These are phyloP conservation scores for Talaromyces liani DNA, from an alignment of 495 filamentous ascomycete species.

Conservation along the genomic window DNA sequence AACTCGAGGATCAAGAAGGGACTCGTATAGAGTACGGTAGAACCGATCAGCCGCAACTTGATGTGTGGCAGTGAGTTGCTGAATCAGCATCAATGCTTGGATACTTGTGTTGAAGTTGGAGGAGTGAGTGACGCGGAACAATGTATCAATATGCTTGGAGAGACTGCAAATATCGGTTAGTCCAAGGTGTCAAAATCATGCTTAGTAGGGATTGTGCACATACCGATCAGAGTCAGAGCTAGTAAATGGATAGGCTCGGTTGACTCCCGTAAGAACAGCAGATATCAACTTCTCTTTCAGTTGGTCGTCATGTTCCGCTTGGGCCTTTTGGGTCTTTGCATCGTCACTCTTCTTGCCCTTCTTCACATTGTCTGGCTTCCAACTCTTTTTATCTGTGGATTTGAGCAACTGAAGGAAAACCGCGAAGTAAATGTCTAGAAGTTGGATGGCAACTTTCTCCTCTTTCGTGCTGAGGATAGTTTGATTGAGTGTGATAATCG, in stretches of 20 bases:
- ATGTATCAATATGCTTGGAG: conserved; percentile 81
- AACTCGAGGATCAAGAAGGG: conserved; percentile 81
- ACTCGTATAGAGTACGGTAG: conserved; percentile 92
- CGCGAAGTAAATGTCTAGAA: conserved; percentile 85
- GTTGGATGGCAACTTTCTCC: conserved; percentile 67
- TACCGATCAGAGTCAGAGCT: conserved; percentile 67
- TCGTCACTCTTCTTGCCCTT: conserved; percentile 41
- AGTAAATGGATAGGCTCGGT: conserved; percentile 90
- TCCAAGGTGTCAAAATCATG: conserved; percentile 7
- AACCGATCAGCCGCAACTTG: conserved; percentile 78
- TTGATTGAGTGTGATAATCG: conserved; percentile 93
- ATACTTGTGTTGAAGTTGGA: conserved; percentile 98
- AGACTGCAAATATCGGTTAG: conserved; percentile 42
- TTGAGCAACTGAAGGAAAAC: conserved; percentile 75
- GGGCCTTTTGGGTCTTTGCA: conserved; percentile 43
- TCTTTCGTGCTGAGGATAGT: conserved; percentile 82
- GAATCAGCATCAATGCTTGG: conserved; percentile 91
- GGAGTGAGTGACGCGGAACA: conserved; percentile 93
- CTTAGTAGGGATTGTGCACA: conserved; percentile 19
- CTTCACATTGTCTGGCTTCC: conserved; percentile 40
- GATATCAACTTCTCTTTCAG: conserved; percentile 84
- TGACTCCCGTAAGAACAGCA: conserved; percentile 85
- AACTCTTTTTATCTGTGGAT: conserved; percentile 29
- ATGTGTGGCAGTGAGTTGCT: conserved; percentile 77
- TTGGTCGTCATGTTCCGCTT: conserved; percentile 50